phyloP scores from a whole-genome alignment of 2,329 filamentous ascomycete species.

The Aspergillus neoniger region DNA sequence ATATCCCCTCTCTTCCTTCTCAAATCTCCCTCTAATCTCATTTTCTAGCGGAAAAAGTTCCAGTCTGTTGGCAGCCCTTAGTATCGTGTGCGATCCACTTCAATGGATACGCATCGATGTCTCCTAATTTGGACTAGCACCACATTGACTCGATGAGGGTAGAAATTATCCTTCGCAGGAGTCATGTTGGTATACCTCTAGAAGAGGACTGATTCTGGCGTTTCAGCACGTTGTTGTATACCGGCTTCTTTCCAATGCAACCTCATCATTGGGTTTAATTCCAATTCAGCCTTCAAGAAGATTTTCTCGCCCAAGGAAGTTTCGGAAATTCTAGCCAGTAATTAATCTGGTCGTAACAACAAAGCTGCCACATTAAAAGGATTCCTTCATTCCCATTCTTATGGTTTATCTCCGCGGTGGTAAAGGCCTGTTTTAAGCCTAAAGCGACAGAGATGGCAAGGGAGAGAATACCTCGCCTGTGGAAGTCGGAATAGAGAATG shows the following conservation, averaged over 20 bases:
- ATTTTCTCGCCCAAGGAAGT: no score
- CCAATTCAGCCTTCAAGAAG: no score
- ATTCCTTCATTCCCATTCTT: background rate
- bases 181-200: no score
- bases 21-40: constrained; percentile 2
- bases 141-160: background rate
- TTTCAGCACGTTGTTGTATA: no score
- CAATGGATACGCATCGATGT: constrained; percentile 3
- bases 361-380: background rate
- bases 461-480: background rate
- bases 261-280: no score
- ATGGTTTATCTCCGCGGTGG: background rate
- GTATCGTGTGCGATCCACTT: constrained; percentile 27
- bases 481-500: background rate
- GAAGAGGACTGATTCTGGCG: no score
- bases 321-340: no score
- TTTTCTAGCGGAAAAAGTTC: background rate
- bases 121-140: background rate
- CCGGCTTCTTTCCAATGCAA: no score
- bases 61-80: constrained; percentile 15
- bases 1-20: constrained; percentile 7
- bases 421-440: background rate
- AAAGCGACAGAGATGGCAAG: background rate
- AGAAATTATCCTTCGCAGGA: background rate
- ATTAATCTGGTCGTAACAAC: background rate